Conservation (phyloP, 2,329 filamentous ascomycete genomes). For the Gaeumannomyces sp. region DNA sequence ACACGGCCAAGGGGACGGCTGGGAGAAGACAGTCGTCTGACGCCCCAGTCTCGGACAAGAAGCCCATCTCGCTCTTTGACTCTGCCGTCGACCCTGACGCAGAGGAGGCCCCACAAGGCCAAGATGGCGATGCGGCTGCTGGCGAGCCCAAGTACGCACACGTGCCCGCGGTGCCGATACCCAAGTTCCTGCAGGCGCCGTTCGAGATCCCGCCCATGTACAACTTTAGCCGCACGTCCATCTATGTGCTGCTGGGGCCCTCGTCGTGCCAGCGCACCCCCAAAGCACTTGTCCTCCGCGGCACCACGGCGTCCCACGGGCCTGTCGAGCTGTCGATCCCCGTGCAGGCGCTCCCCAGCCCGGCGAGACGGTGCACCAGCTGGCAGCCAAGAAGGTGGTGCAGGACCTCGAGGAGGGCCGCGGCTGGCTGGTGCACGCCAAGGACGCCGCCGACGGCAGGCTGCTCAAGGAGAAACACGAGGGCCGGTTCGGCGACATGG, state of each 20-base stretch:
- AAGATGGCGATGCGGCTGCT: slow-evolving; percentile 13
- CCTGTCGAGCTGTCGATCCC: slow-evolving; percentile 55
- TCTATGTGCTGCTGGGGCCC: slow-evolving; percentile 60
- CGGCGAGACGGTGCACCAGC: slow-evolving; percentile 58
- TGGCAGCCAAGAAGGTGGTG: slow-evolving; percentile 62
- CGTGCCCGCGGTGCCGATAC: slow-evolving; percentile 45
- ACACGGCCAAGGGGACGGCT: slow-evolving; percentile 13
- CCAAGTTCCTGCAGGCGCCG: slow-evolving; percentile 59
- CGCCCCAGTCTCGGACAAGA: slow-evolving; percentile 18
- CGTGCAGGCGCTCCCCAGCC: slow-evolving; percentile 40
- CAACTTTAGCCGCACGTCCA: slow-evolving; percentile 57
- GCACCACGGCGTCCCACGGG: slow-evolving; percentile 44
- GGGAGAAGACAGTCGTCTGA: slow-evolving; percentile 3
- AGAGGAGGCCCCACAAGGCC: slow-evolving; percentile 18
- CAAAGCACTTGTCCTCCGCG: slow-evolving; percentile 52
- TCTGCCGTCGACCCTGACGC: slow-evolving; percentile 36
- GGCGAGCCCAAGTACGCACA: slow-evolving; percentile 35
- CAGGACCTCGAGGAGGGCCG: slow-evolving; percentile 64
- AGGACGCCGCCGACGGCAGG: slow-evolving; percentile 32
- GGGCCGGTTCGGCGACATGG: slow-evolving; percentile 50
- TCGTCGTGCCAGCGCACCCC: slow-evolving; percentile 37
- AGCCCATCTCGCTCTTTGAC: slow-evolving; percentile 57
- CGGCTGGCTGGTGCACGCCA: slow-evolving; percentile 56
- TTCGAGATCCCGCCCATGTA: slow-evolving; percentile 58
- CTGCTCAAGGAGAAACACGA: slow-evolving; percentile 40